Evolutionary conservation across 306 rosid species (phyloP).

Genomic region (Vigna trinervia): DNA sequence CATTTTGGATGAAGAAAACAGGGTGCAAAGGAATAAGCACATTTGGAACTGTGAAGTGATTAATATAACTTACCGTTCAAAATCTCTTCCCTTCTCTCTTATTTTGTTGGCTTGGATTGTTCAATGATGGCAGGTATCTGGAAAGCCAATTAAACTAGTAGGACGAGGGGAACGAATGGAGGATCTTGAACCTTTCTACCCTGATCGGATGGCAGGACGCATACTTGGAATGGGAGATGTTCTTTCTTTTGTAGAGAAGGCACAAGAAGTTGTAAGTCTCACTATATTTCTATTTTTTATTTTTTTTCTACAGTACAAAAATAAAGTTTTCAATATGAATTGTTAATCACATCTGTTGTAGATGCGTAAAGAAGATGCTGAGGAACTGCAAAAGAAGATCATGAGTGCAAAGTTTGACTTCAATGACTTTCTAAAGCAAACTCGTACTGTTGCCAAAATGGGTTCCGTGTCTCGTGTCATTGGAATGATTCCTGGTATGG

Average conservation of each 20-base stretch:
- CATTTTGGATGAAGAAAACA: slow-evolving; percentile 9
- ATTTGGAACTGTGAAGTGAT: slow-evolving; percentile 33
- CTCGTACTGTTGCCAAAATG: slow-evolving; percentile 93
- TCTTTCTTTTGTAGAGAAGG: slow-evolving; percentile 97
- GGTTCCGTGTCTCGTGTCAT: slow-evolving; percentile 97
- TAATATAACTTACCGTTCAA: slow-evolving; percentile 5
- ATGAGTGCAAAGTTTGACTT: slow-evolving; percentile 98
- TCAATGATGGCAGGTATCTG: slow-evolving; percentile 77
- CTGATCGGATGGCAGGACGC: slow-evolving; percentile 98
- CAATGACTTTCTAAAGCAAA: slow-evolving; percentile 97
- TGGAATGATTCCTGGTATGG: slow-evolving; percentile 99
- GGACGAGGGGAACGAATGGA: slow-evolving; percentile 99
- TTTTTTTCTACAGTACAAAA: slow-evolving; percentile 9
- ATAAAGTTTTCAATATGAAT: not conserved
- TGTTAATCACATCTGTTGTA: slow-evolving; percentile 45
- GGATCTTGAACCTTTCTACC: slow-evolving; percentile 98
- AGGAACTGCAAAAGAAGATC: slow-evolving; percentile 95
- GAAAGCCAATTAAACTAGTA: slow-evolving; percentile 97
- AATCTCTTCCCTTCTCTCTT: slow-evolving; percentile 6
- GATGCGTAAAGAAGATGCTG: slow-evolving; percentile 99
- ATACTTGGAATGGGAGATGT: slow-evolving; percentile 99
- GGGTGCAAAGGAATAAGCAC: not conserved
- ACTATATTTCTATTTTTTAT: slow-evolving; percentile 24
- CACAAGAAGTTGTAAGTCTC: slow-evolving; percentile 91
- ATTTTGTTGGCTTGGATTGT: slow-evolving; percentile 22